Percentiles rank a stretch among this genome's conserved stretches.
phyloP scores from a whole-genome alignment of 371 early-diverging fungal species.

The Mortierella sp. region DNA sequence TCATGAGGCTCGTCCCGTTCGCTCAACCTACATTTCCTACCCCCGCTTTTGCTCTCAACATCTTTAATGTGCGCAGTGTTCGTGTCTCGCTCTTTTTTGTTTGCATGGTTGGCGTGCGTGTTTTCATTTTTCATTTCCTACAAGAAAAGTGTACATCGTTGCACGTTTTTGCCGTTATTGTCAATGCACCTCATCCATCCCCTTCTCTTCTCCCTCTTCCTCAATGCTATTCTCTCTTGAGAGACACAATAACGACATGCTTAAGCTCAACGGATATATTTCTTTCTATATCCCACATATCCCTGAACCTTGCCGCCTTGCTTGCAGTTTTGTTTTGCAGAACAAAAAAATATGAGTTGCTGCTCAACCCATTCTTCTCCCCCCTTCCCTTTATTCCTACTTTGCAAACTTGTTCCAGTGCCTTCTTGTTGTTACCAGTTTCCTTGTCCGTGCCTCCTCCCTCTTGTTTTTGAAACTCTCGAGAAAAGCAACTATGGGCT shows the following conservation, averaged over 20 bases:
- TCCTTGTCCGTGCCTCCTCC: neutral
- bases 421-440: neutral
- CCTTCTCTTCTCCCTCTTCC: neutral
- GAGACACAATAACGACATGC: neutral
- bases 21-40: neutral
- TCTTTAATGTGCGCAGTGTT: neutral
- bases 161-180: neutral
- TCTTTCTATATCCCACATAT: neutral
- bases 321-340: neutral
- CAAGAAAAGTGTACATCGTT: neutral
- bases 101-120: neutral
- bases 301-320: slow-evolving; percentile 3
- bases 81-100: neutral
- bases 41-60: neutral
- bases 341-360: neutral
- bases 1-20: no score
- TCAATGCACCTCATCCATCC: neutral
- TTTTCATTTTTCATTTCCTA: slow-evolving; percentile 2
- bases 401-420: no score
- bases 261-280: neutral
- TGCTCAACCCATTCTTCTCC: neutral
- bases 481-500: no score
- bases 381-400: neutral
- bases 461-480: neutral
- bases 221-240: neutral